phyloP scores from a whole-genome alignment of 2,329 filamentous ascomycete genomes.

The Rosellinia necatrix region DNA sequence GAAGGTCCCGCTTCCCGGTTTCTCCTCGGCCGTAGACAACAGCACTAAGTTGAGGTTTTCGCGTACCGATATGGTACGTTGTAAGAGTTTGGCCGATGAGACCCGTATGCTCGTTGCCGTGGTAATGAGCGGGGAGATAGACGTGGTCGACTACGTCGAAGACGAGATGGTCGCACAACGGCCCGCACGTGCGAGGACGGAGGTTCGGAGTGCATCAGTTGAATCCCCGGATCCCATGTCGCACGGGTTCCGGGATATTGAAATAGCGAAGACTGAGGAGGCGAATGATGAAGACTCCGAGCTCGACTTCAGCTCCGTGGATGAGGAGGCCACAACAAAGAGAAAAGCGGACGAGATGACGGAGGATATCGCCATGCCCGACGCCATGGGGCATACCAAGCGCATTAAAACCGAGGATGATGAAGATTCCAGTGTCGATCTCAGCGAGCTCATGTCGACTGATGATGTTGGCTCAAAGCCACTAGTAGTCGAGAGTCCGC shows the following conservation, averaged over 20 bases:
- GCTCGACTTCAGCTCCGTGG: slow-evolving; percentile 19
- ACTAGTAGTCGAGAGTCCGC: background rate
- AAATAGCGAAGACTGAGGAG: slow-evolving; percentile 23
- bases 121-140: slow-evolving; percentile 61
- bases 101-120: slow-evolving; percentile 74
- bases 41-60: slow-evolving; percentile 69
- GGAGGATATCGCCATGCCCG: slow-evolving; percentile 18
- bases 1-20: slow-evolving; percentile 69
- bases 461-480: background rate
- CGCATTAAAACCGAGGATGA: slow-evolving; percentile 33
- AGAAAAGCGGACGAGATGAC: slow-evolving; percentile 31
- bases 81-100: slow-evolving; percentile 79
- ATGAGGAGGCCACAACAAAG: slow-evolving; percentile 23
- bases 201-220: slow-evolving; percentile 34
- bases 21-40: slow-evolving; percentile 49
- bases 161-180: slow-evolving; percentile 37
- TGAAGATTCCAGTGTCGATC: slow-evolving; percentile 1
- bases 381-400: slow-evolving; percentile 20
- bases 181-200: slow-evolving; percentile 37
- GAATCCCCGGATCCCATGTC: background rate
- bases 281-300: slow-evolving; percentile 17
- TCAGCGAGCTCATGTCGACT: slow-evolving; percentile 17
- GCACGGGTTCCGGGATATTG: slow-evolving; percentile 7
- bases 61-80: slow-evolving; percentile 82
- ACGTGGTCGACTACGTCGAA: slow-evolving; percentile 51